Base-by-base conservation (phyloP, 352 stramenopile species). In the Globisporangium canariense region DNA sequence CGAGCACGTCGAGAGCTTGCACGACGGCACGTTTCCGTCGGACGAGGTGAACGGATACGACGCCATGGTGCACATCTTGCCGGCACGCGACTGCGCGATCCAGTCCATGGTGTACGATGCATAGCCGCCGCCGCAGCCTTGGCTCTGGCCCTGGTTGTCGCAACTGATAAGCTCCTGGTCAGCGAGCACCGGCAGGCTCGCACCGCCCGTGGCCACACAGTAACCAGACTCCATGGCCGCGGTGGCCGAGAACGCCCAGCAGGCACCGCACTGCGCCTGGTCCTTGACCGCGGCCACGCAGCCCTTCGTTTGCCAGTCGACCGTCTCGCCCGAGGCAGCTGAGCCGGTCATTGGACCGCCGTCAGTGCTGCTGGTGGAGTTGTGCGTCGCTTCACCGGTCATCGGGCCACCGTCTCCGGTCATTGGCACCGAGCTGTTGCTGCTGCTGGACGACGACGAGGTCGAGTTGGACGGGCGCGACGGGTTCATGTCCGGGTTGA, bases 151-250 rank as follows among this genome's bases (percentile, higher is more conserved):
- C 3, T 77, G 60, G 60, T 69, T 74, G 59, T 89, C 73, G 49
- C 83, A 92, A 30, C 79, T 89, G 61, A 90, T 86, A 61, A 90
- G 74, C 68, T 92, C 74, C 65, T 92, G 83, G 60, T 89, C 80
- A 0, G 79, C 60, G 30, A 92, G 75, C 30, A 58, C 67, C 0
- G 72, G 75, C 9, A 86, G 64, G 16, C 64, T 75, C 34, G 70
- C 68, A 18, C 66, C 40, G n/a, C 65, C 64, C 4, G 70, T 79
- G 3, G 68, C 65, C 11, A 84, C 77, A 30, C 76, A 88, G 14
- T 83, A 66, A 22, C 73, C 79, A 0, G 76, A 84, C 58, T 88
- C 79, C 66, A 88, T 86, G 30, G 75, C 77, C 7, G 76, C 79
- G 14, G 77, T 84, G 9, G 79, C 75, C 28, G 79, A 86, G 66